Evolutionary conservation across 225 moss, liverwort and hornwort genomes (phyloP), one percentile per base, ranked within the genome.

Genomic region (Ulota crispa): DNA sequence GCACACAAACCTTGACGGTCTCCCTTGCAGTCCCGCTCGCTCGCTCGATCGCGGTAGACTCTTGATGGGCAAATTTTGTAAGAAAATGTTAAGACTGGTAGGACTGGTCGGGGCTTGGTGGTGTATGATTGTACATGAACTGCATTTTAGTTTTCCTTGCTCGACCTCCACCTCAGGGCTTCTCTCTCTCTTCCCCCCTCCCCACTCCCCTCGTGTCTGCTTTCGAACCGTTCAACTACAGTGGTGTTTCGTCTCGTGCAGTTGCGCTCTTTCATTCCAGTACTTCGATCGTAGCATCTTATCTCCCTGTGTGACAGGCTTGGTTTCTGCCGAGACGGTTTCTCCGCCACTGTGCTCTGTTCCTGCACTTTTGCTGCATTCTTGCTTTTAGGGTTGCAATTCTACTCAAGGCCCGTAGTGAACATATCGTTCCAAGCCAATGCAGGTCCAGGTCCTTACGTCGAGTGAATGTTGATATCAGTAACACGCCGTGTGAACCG

Each of bases 11-110:
- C 73, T 73, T 81, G 81, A 81, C 34, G 73, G 81, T 81, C 81
- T 73, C 73, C 67, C 69, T 36, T 66, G 65, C 65, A 37, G 65
- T 66, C 65, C 36, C 37, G 65, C 65, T 61, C 56, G 79, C 69
- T 62, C 56, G 79, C 69, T 62, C 64, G 64, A 24, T 77, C 77
- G 77, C 64, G 86, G 82, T 79, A 79, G 78, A 81, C 85, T 81
- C 79, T 68, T 83, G 81, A 81, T 76, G 87, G 87, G 90, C 77
- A 88, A 89, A 90, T 90, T 90, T 90, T 90, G 90, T 86, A 87
- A 85, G 83, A 79, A 83, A 83, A 74, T 72, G 78, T 71, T 57
- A 81, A 73, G 70, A 75, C 78, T 83, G 80, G 71, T 82, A 85
- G 87, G 79, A 83, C 72, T 74, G 85, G 68, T 87, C 75, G 73